phyloP scores from a whole-genome alignment of 306 rosid genomes.

The Morella rubra region DNA sequence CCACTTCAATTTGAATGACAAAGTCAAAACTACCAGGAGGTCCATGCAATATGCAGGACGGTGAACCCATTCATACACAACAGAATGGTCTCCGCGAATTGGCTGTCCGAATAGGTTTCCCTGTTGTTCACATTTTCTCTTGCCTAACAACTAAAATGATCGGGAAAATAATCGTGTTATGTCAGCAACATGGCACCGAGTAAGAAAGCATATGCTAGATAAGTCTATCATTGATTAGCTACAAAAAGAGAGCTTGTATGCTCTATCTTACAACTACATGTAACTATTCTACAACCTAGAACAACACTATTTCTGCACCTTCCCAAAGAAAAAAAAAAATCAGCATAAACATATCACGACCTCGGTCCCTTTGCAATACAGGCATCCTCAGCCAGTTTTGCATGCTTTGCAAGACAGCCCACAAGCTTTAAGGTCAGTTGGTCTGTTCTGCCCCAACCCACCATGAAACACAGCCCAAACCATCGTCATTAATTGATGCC shows the following conservation, averaged over 20 bases:
- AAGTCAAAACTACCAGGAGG: no score
- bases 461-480: constrained; percentile 47
- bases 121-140: not conserved
- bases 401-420: not conserved
- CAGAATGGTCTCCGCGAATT: not conserved
- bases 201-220: no score
- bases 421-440: not conserved
- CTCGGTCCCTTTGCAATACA: not conserved
- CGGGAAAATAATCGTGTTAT: not conserved
- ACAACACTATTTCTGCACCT: not conserved
- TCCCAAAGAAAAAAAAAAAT: not conserved
- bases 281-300: not conserved
- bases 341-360: not conserved
- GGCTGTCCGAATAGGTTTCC: not conserved
- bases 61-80: not conserved
- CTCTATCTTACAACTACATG: not conserved
- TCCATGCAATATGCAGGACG: constrained; percentile 2
- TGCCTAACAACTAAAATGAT: not conserved
- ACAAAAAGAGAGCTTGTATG: not conserved
- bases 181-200: not conserved
- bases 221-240: not conserved
- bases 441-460: constrained; percentile 35
- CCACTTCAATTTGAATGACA: no score
- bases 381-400: not conserved
- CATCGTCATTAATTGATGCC: constrained; percentile 40